Conservation (phyloP, 2,329 filamentous ascomycete species). For the Hypoxylon sp. region DNA sequence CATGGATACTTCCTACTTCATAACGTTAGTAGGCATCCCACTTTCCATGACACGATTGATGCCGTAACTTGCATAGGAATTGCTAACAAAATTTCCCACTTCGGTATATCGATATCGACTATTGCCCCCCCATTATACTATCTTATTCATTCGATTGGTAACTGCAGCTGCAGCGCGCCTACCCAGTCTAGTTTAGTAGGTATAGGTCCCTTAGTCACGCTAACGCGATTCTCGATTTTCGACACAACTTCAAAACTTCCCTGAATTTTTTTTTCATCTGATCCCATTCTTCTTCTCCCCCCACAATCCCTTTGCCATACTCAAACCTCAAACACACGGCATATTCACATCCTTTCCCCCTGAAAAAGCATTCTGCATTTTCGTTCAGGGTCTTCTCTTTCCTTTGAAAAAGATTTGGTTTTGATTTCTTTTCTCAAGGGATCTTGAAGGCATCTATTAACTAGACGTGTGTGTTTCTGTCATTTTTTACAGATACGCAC, state of each 20-base stretch:
- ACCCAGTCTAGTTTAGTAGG: constrained; percentile 28
- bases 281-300: constrained; percentile 50
- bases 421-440: constrained; percentile 61
- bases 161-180: constrained; percentile 20
- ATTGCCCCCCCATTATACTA: constrained; percentile 25
- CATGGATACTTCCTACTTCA: constrained; percentile 13
- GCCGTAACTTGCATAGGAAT: constrained; percentile 24
- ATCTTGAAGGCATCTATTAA: constrained; percentile 55
- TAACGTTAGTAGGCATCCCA: constrained; percentile 34
- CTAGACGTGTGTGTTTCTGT: constrained; percentile 46
- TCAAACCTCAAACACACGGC: constrained; percentile 46
- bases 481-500: constrained; percentile 30
- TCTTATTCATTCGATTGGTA: constrained; percentile 31
- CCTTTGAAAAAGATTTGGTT: constrained; percentile 61
- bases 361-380: constrained; percentile 51
- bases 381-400: constrained; percentile 56
- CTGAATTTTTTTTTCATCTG: constrained; percentile 48
- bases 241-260: constrained; percentile 48
- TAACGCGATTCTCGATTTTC: constrained; percentile 46
- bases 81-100: constrained; percentile 32
- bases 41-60: constrained; percentile 31
- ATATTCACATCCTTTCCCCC: constrained; percentile 41
- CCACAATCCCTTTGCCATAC: constrained; percentile 47
- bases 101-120: constrained; percentile 32
- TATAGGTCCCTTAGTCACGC: constrained; percentile 43